These are phyloP conservation scores for Paraphoma sp. DNA, from an alignment of 2,329 filamentous ascomycete species.

Conservation along the genomic window DNA sequence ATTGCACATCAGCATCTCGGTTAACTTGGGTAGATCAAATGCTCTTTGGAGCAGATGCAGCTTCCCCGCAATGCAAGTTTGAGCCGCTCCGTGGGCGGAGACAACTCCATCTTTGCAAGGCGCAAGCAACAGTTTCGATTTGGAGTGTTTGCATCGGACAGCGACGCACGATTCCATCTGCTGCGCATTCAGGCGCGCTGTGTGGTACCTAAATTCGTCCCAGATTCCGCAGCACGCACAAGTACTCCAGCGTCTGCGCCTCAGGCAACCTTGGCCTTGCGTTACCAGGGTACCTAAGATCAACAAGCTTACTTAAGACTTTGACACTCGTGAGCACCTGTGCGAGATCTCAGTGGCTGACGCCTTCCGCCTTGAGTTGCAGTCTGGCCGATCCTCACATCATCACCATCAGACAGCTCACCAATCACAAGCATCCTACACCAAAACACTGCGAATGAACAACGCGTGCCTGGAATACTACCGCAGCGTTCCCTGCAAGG, in stretches of 20 bases:
- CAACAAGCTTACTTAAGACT: background rate
- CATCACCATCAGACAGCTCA: conserved; percentile 19
- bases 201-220: background rate
- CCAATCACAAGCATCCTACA: conserved; percentile 5
- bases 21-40: background rate
- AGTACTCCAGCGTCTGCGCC: background rate
- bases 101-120: background rate
- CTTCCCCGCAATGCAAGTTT: background rate
- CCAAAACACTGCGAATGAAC: conserved; percentile 30
- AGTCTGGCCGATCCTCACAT: conserved; percentile 35
- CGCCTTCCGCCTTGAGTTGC: conserved; percentile 26
- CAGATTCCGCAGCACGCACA: background rate
- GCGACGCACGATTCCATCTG: background rate
- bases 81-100: background rate
- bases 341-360: conserved; percentile 17
- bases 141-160: too few species aligned
- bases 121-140: background rate
- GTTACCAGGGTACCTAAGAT: background rate
- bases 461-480: conserved; percentile 36
- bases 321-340: background rate
- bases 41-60: background rate
- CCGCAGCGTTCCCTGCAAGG: conserved; percentile 23
- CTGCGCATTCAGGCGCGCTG: background rate
- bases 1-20: background rate
- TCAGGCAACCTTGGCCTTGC: background rate